Percentiles rank a stretch among this genome's conserved stretches.
Evolutionary conservation across 306 rosid species (phyloP).

Genomic region (Corylus avellana): DNA sequence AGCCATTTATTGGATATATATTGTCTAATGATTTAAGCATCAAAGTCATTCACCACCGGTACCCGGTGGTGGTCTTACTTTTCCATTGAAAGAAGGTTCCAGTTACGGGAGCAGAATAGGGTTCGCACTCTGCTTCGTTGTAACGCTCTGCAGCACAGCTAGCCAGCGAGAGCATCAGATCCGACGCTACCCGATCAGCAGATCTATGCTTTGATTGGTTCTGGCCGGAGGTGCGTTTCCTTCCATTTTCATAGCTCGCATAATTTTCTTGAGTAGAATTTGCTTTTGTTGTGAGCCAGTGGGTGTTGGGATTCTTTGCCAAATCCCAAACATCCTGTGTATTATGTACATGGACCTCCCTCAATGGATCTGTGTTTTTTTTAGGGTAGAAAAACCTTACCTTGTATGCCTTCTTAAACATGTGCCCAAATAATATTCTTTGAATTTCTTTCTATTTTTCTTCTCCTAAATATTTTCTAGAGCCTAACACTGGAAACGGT

Average conservation of each 20-base stretch:
- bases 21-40: too few species aligned
- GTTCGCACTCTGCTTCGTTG: background rate
- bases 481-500: conserved; percentile 9
- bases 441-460: background rate
- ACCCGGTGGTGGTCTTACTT: background rate
- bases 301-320: background rate
- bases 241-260: background rate
- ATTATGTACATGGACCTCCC: background rate
- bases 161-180: background rate
- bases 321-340: background rate
- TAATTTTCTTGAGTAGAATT: background rate
- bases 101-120: background rate
- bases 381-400: background rate
- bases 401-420: too few species aligned
- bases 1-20: too few species aligned
- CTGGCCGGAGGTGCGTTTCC: background rate
- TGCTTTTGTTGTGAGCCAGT: background rate
- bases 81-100: background rate
- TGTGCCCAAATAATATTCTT: too few species aligned
- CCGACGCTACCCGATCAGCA: background rate
- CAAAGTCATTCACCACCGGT: too few species aligned
- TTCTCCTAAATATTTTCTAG: background rate
- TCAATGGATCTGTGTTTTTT: background rate
- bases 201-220: background rate
- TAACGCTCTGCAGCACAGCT: background rate